phyloP scores from a whole-genome alignment of 192 early-diverging fungal genomes.

The Coemansia sp. region DNA sequence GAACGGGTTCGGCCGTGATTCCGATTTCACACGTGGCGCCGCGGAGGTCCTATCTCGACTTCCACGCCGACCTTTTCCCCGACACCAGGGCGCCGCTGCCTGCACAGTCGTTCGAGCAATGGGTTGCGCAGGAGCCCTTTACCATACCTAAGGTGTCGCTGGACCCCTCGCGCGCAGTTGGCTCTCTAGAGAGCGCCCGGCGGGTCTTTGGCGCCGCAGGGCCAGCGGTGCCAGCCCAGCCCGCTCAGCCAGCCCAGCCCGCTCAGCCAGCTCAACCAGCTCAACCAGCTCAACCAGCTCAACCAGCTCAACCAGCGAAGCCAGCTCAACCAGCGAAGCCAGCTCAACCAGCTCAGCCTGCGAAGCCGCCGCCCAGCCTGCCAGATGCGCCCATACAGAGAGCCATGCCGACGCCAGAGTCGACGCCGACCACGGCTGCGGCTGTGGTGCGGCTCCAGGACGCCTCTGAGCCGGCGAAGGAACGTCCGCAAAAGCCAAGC shows the following conservation, averaged over 20 bases:
- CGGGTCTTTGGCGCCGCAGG: background rate
- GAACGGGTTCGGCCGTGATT: conserved; percentile 62
- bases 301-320: background rate
- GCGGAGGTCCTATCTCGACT: conserved; percentile 73
- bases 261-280: background rate
- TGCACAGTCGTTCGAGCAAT: conserved; percentile 61
- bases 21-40: conserved; percentile 73
- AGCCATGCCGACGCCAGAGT: conserved; percentile 5
- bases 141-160: conserved; percentile 32
- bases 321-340: background rate
- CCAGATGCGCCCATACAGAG: background rate
- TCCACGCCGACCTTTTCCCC: conserved; percentile 84
- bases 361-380: background rate
- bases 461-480: background rate
- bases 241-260: too few species aligned
- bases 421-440: background rate
- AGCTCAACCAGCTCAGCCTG: background rate
- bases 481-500: too few species aligned
- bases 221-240: background rate
- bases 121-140: conserved; percentile 59
- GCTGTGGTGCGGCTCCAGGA: background rate
- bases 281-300: background rate
- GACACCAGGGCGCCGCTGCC: conserved; percentile 67
- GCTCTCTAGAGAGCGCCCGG: conserved; percentile 26
- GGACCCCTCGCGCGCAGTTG: conserved; percentile 26